Percentiles rank a stretch among this genome's conserved stretches.
These are phyloP conservation scores for Linnemannia hyalina DNA, from an alignment of 192 early-diverging fungal species.

Conservation along the genomic window DNA sequence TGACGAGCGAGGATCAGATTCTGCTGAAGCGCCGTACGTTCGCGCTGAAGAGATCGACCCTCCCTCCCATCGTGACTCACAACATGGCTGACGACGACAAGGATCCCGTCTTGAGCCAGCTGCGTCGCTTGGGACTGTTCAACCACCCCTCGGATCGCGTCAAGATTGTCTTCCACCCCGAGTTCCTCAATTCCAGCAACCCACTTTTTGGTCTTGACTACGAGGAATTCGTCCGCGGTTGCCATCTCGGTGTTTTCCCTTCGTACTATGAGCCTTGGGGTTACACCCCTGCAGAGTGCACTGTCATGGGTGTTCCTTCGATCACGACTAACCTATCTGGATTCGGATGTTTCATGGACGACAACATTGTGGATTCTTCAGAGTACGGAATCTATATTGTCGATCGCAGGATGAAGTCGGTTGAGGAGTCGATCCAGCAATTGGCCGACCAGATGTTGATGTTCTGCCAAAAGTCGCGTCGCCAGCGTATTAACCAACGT, in stretches of 20 bases:
- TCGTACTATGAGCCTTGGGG: slow-evolving; percentile 99
- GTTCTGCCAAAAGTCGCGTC: slow-evolving; percentile 95
- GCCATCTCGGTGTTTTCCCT: slow-evolving; percentile 97
- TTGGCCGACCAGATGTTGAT: slow-evolving; percentile 89
- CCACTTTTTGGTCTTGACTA: slow-evolving; percentile 95
- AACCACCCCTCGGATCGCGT: slow-evolving; percentile 93
- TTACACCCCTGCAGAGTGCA: slow-evolving; percentile 98
- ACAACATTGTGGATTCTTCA: slow-evolving; percentile 88
- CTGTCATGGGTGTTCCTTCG: slow-evolving; percentile 97
- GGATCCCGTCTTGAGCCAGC: slow-evolving; percentile 88
- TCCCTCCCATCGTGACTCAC: slow-evolving; percentile 97
- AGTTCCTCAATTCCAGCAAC: slow-evolving; percentile 96
- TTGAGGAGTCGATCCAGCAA: slow-evolving; percentile 94
- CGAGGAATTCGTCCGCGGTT: slow-evolving; percentile 98
- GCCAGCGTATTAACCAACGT: slow-evolving; percentile 98
- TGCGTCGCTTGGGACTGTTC: slow-evolving; percentile 86
- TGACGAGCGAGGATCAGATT: slow-evolving; percentile 88
- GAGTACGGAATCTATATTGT: slow-evolving; percentile 99
- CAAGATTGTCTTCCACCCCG: slow-evolving; percentile 98
- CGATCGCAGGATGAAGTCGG: slow-evolving; percentile 90
- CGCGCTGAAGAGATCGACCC: slow-evolving; percentile 85
- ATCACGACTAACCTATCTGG: slow-evolving; percentile 98
- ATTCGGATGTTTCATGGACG: slow-evolving; percentile 98
- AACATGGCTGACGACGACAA: slow-evolving; percentile 90
- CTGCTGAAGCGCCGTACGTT: slow-evolving; percentile 94